These are phyloP conservation scores for Arabis hirsuta DNA, from an alignment of 345 rosid species.

Conservation along the genomic window DNA sequence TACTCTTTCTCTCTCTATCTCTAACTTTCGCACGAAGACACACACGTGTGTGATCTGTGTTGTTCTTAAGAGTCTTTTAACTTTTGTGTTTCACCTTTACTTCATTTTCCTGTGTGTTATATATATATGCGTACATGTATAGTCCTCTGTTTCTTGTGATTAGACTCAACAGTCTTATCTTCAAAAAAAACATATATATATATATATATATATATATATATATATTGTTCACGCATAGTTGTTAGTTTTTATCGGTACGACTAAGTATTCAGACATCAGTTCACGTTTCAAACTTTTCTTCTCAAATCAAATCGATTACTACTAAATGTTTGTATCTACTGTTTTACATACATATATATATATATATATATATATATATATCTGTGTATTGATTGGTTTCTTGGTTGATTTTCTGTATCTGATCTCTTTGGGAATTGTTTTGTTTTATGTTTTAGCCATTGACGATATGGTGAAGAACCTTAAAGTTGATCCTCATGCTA, in stretches of 20 bases:
- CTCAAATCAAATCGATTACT: neutral
- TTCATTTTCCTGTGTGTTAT: neutral
- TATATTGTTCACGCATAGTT: constrained; percentile 9
- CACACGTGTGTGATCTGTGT: constrained; percentile 31
- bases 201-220: neutral
- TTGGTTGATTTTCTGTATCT: constrained; percentile 3
- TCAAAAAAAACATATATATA: neutral
- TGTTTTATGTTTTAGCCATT: constrained; percentile 34
- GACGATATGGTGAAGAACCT: constrained; percentile 49
- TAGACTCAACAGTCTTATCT: constrained; percentile 34
- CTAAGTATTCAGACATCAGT: constrained; percentile 42
- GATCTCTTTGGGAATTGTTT: neutral
- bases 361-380: constrained; percentile 5
- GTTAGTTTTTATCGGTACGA: constrained; percentile 44
- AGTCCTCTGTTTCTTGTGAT: constrained; percentile 37
- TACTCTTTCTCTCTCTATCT: constrained; percentile 18
- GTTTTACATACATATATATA: neutral
- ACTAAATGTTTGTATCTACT: constrained; percentile 1
- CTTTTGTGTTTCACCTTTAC: constrained; percentile 36
- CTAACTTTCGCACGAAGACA: neutral
- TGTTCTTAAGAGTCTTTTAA: constrained; percentile 30
- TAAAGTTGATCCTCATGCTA: constrained; percentile 45
- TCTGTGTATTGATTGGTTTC: constrained; percentile 24
- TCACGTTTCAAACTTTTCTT: constrained; percentile 44
- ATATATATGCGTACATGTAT: neutral